Evolutionary conservation across 306 rosid genomes (phyloP).

Genomic region (Casuarina glauca): DNA sequence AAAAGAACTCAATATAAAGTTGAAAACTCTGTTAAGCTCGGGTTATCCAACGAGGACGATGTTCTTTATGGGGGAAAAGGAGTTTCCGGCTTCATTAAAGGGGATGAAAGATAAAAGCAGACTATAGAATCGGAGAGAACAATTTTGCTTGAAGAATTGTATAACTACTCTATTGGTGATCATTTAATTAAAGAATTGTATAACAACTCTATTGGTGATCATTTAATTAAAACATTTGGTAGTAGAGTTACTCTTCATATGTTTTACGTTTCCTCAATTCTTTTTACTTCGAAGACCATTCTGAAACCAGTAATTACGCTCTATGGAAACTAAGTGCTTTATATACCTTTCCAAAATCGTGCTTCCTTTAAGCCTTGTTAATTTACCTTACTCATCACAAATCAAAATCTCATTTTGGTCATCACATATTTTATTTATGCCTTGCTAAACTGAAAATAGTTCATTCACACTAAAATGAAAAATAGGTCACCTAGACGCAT

Average conservation of each 20-base stretch:
- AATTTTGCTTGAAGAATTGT: conserved; percentile 63
- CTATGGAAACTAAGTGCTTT: no score
- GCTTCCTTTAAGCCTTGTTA: no score
- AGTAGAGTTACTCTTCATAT: conserved; percentile 48
- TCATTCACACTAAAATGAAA: no score
- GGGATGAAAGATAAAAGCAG: conserved; percentile 72
- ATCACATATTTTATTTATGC: no score
- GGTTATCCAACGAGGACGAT: conserved; percentile 30
- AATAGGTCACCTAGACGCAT: no score
- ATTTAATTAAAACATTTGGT: conserved; percentile 76
- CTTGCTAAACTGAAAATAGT: no score
- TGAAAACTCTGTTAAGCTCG: conserved; percentile 20
- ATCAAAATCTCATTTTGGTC: no score
- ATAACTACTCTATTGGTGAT: conserved; percentile 99
- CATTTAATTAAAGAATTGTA: conserved; percentile 69
- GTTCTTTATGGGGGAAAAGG: conserved; percentile 35
- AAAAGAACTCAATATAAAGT: conserved; percentile 28
- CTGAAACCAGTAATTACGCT: conserved; percentile 28
- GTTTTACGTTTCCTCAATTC: conserved; percentile 22
- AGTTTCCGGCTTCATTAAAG: conserved; percentile 72
- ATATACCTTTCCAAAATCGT: no score
- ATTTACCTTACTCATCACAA: no score
- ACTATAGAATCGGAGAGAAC: conserved; percentile 66
- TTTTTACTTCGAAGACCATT: conserved; percentile 29
- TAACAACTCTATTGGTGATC: conserved; percentile 99